Evolutionary conservation across 305 asterid genomes (phyloP).

Genomic region (Solanum hybrid): DNA sequence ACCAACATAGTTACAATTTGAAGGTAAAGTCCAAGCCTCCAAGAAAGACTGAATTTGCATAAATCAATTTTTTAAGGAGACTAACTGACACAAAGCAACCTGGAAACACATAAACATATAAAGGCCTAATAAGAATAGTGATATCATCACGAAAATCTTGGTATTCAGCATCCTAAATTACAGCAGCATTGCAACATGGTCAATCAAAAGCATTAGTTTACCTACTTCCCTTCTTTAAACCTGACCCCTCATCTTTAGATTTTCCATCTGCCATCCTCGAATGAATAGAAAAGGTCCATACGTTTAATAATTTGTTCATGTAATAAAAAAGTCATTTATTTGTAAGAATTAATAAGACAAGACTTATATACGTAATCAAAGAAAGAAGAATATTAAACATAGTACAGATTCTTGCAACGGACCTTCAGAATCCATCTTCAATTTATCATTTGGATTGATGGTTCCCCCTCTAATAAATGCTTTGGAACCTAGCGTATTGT

Average conservation of each 20-base stretch:
- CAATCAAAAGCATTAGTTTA: constrained; percentile 81
- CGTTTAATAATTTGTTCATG: constrained; percentile 72
- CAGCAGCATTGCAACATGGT: constrained; percentile 45
- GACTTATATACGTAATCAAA: not conserved
- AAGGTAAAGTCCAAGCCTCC: not conserved
- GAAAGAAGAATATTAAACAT: not conserved
- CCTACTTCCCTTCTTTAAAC: constrained; percentile 99
- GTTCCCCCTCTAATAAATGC: constrained; percentile 75
- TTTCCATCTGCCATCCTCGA: constrained; percentile 99
- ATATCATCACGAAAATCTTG: constrained; percentile 24
- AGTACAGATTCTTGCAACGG: constrained; percentile 19
- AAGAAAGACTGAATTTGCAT: not conserved
- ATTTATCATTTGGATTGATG: constrained; percentile 66
- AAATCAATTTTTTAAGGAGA: not conserved
- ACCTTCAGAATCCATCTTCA: constrained; percentile 63
- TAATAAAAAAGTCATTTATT: constrained; percentile 42
- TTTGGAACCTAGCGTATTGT: constrained; percentile 65
- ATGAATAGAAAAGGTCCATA: constrained; percentile 82
- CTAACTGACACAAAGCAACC: not conserved
- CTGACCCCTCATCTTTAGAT: constrained; percentile 99
- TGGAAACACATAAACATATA: constrained; percentile 4
- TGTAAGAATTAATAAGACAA: constrained; percentile 17
- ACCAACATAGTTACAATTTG: not conserved
- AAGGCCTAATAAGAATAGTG: constrained; percentile 25
- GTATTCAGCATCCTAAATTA: constrained; percentile 35